Base-by-base conservation (phyloP, 495 filamentous ascomycete species). In the Letharia columbiana region DNA sequence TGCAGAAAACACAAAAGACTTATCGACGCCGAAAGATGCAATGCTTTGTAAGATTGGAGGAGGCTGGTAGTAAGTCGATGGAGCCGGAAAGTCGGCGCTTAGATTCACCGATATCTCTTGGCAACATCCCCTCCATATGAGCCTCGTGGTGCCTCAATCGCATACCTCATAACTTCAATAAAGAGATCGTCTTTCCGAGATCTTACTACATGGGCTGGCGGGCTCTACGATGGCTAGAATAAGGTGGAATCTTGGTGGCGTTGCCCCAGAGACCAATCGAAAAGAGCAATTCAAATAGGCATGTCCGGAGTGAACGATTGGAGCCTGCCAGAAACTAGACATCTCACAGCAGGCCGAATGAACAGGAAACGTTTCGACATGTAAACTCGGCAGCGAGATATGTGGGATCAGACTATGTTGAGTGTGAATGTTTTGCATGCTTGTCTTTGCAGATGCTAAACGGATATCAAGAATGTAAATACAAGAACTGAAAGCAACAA, bases 91-190 rank as follows among this genome's bases (percentile, higher is more conserved):
- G 9, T 15, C 59, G 42, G 40, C 42, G n/a, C n/a, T 33, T 20
- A 61, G n/a, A 44, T 45, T 61, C n/a, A 18, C 59, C 54, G 50
- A 54, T 56, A 59, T 59, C n/a, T 39, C 63, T 65, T 45, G 63
- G 50, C 54, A 64, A 40, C 50, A 18, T 40, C 23, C 2, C 20
- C 20, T 13, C 0, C 2, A 0, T 28, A 28, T 28, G n/a, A 28
- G 0, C 49, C 49, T 52, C 23, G 0, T 39, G 8, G 37, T 39
- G 37, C 37, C 37, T 39, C 37, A 8, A 28, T 28, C 23, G 23
- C 23, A 28, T 28, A 28, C 23, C 23, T 39, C 37, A 4, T 8
- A 44, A 44, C 41, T 44, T 44, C 41, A 15, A 15, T 44, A 12
- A 54, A 11, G 10, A 31, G 15, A 33, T 33, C 11, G 13, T 56